Evolutionary conservation across 2,329 filamentous ascomycete genomes (phyloP).

Genomic region (Didymella sp.): DNA sequence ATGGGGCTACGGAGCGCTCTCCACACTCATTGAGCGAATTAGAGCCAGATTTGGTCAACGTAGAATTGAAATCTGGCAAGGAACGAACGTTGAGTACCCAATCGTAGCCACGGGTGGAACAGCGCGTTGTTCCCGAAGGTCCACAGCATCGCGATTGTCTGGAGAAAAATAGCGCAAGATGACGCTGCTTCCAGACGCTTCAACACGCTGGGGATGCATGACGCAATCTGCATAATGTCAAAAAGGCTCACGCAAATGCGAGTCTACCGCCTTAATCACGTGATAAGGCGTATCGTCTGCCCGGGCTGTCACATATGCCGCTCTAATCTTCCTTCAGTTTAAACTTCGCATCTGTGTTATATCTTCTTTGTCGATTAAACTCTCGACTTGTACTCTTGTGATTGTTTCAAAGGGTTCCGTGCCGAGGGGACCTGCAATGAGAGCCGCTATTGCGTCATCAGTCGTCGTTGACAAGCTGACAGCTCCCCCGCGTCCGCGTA

Average conservation of each 20-base stretch:
- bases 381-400: neutral
- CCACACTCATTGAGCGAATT: constrained; percentile 3
- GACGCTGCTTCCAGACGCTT: constrained; percentile 7
- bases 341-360: neutral
- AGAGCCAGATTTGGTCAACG: neutral
- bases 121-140: constrained; percentile 4
- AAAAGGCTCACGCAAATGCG: neutral
- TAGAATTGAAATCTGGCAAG: neutral
- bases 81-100: neutral
- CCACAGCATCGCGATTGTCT: constrained; percentile 11
- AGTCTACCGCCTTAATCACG: neutral
- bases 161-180: constrained; percentile 17
- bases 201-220: neutral
- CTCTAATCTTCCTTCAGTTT: neutral
- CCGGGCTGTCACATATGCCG: neutral
- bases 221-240: neutral
- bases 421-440: constrained; percentile 11
- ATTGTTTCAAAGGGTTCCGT: neutral
- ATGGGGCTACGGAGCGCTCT: constrained; percentile 9
- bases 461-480: constrained; percentile 9
- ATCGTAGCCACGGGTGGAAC: neutral
- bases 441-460: constrained; percentile 18
- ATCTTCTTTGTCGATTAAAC: neutral
- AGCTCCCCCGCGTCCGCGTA: constrained; percentile 9
- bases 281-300: neutral